phyloP scores from a whole-genome alignment of 768 basidiomycete species.

The Pleurotus ostreatus region DNA sequence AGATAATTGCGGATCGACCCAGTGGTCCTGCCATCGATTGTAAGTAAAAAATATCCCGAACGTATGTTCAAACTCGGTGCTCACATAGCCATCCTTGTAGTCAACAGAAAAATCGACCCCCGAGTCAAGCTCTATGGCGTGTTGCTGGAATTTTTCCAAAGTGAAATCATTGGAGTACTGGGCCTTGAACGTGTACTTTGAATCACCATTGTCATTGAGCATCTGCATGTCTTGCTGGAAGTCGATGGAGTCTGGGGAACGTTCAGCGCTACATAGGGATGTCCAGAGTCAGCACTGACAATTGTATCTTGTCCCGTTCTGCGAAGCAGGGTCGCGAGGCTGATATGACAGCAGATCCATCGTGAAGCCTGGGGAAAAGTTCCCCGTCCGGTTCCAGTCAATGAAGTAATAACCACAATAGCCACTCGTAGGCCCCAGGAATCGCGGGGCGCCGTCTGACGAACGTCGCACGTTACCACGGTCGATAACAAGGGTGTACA shows the following conservation, averaged over 20 bases:
- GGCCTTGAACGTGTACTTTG: not conserved
- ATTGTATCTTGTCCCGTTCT: not conserved
- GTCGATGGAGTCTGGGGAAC: not conserved
- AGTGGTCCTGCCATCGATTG: not conserved
- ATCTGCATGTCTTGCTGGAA: conserved; percentile 2
- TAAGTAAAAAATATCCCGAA: not conserved
- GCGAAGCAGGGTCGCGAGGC: not conserved
- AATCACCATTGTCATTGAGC: not conserved
- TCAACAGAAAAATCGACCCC: conserved; percentile 1
- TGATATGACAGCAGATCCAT: not conserved
- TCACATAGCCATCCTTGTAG: not conserved
- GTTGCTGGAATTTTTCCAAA: not conserved
- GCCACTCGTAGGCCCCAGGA: conserved; percentile 2
- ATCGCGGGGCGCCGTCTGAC: not conserved
- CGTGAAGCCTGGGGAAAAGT: not conserved
- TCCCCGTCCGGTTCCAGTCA: not conserved
- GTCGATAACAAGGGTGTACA: not conserved
- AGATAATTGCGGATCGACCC: not conserved
- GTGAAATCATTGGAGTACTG: not conserved
- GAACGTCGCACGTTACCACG: not conserved
- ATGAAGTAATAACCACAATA: conserved; percentile 1
- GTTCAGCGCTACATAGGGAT: not conserved
- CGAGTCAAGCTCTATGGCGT: no score
- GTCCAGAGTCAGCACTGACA: not conserved
- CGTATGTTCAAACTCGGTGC: not conserved